Evolutionary conservation across 2,329 filamentous ascomycete genomes (phyloP).

Genomic region (Fusarium xyrophilum): DNA sequence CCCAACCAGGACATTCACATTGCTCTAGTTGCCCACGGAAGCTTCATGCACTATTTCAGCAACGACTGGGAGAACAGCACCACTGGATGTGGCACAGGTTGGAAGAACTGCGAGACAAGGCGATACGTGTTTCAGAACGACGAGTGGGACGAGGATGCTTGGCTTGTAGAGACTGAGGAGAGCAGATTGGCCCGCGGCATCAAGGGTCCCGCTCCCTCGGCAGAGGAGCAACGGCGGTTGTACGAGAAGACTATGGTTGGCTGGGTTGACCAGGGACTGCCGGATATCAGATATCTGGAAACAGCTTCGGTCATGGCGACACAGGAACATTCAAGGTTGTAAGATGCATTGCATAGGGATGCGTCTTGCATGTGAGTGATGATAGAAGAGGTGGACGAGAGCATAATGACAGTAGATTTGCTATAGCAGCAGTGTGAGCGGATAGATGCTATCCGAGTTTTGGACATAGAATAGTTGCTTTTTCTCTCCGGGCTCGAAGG

Average conservation of each 20-base stretch:
- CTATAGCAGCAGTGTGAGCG: not conserved
- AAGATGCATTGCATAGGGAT: not conserved
- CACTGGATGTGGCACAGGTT: conserved; percentile 10
- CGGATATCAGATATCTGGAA: conserved; percentile 17
- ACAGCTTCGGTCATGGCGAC: conserved; percentile 11
- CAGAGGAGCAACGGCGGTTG: conserved; percentile 15
- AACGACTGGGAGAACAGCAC: conserved; percentile 30
- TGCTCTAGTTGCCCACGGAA: conserved; percentile 25
- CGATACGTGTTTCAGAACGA: conserved; percentile 23
- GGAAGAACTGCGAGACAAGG: conserved; percentile 30
- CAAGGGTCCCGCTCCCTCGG: conserved; percentile 1
- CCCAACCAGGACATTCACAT: conserved; percentile 23
- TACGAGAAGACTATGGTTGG: conserved; percentile 27
- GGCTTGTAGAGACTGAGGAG: conserved; percentile 24
- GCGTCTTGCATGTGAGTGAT: not conserved
- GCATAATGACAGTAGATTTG: no score
- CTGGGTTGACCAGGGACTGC: conserved; percentile 25
- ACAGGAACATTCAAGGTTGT: conserved; percentile 8
- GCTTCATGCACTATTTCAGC: conserved; percentile 31
- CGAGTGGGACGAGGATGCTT: conserved; percentile 23
- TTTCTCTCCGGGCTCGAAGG: not conserved
- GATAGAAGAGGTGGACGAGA: not conserved
- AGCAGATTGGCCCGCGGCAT: conserved; percentile 19
- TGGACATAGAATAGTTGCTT: not conserved
- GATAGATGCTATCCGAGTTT: not conserved